phyloP scores from a whole-genome alignment of 2,329 filamentous ascomycete genomes.

The Exophiala sp. region DNA sequence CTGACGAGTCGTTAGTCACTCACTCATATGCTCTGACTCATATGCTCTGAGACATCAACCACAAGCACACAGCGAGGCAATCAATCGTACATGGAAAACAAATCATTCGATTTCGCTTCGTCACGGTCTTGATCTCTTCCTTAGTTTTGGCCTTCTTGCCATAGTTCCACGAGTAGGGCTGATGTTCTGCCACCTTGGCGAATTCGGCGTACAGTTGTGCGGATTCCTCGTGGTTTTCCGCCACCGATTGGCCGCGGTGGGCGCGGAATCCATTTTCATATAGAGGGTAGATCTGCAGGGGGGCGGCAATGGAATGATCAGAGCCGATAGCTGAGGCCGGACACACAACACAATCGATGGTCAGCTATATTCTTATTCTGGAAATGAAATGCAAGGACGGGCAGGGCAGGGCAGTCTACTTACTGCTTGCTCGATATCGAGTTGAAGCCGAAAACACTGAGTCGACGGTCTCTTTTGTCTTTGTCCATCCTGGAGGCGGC shows the following conservation, averaged over 20 bases:
- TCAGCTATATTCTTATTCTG: too few relatives aligned
- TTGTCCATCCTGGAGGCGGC: slow-evolving; percentile 57
- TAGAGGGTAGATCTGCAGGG: slow-evolving; percentile 62
- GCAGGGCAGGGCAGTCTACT: slow-evolving; percentile 25
- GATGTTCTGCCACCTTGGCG: slow-evolving; percentile 49
- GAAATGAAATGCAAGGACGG: too few relatives aligned
- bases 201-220: slow-evolving; percentile 57
- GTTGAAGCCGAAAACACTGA: slow-evolving; percentile 49
- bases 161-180: slow-evolving; percentile 54
- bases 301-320: slow-evolving; percentile 54
- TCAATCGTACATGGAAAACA: slow-evolving; percentile 54
- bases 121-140: slow-evolving; percentile 50
- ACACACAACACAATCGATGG: not conserved
- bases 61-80: too few relatives aligned
- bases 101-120: slow-evolving; percentile 59
- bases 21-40: too few relatives aligned
- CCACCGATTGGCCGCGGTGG: slow-evolving; percentile 48
- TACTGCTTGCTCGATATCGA: slow-evolving; percentile 41
- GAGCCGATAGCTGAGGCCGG: slow-evolving; percentile 42
- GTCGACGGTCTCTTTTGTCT: slow-evolving; percentile 43
- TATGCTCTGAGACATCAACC: not conserved
- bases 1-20: slow-evolving; percentile 35
- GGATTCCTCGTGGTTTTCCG: slow-evolving; percentile 55
- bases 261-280: slow-evolving; percentile 61
- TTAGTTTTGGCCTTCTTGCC: slow-evolving; percentile 43